Percentiles rank a stretch among this genome's conserved stretches.
phyloP scores from a whole-genome alignment of 768 basidiomycete genomes.

The Phaffia tasmanica region DNA sequence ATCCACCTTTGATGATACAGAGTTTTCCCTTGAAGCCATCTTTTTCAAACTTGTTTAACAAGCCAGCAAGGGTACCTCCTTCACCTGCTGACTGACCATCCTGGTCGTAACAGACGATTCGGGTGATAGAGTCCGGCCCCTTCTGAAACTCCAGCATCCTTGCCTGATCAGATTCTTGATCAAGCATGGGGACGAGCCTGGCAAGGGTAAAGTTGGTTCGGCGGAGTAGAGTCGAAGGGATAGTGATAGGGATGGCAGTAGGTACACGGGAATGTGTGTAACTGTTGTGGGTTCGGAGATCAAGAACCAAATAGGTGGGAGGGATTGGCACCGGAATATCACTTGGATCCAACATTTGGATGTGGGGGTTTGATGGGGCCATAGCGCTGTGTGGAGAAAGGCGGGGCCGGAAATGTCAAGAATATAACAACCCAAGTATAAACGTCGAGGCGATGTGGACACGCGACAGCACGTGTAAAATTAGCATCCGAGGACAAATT shows the following conservation, averaged over 20 bases:
- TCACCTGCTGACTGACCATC: slow-evolving; percentile 56
- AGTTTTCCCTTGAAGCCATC: slow-evolving; percentile 52
- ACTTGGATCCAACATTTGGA: slow-evolving; percentile 25
- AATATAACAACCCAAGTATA: background rate
- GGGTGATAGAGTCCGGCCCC: slow-evolving; percentile 25
- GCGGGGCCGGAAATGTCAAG: background rate
- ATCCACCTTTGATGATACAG: slow-evolving; percentile 72
- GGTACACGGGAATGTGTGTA: slow-evolving; percentile 56
- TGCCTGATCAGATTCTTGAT: slow-evolving; percentile 32
- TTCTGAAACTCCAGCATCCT: slow-evolving; percentile 11
- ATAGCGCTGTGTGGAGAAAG: slow-evolving; percentile 10
- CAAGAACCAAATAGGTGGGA: slow-evolving; percentile 53
- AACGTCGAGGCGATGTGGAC: background rate
- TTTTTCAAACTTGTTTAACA: slow-evolving; percentile 40
- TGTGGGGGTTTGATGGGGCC: slow-evolving; percentile 19
- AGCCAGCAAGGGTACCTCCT: slow-evolving; percentile 39
- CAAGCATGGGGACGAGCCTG: slow-evolving; percentile 67
- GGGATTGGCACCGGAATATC: slow-evolving; percentile 25
- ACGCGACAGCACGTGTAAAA: background rate
- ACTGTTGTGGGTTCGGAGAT: slow-evolving; percentile 74
- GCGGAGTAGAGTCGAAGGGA: slow-evolving; percentile 88
- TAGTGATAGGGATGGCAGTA: slow-evolving; percentile 67
- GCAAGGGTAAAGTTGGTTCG: slow-evolving; percentile 74
- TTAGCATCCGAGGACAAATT: background rate
- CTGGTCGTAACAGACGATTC: slow-evolving; percentile 75